Evolutionary conservation across 495 filamentous ascomycete species (phyloP).

Genomic region (Trichoderma reesei): DNA sequence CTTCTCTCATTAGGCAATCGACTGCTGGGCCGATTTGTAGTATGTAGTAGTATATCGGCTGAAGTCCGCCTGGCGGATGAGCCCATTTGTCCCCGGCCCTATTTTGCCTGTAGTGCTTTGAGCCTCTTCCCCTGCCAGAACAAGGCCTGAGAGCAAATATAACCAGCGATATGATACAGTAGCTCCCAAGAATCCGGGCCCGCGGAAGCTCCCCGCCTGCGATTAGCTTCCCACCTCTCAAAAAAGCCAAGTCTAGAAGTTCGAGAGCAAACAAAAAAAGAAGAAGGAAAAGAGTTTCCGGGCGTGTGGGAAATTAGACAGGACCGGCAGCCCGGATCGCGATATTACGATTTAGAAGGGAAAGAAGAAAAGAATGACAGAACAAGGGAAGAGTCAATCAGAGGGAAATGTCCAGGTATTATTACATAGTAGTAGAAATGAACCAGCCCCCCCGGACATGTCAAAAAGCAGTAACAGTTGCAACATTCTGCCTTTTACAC

Average conservation of each 20-base stretch:
- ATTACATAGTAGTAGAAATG: too few species aligned
- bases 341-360: background rate
- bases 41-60: too few species aligned
- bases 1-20: too few species aligned
- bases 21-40: background rate
- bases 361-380: too few species aligned
- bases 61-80: background rate
- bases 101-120: background rate
- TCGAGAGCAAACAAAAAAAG: too few species aligned
- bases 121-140: too few species aligned
- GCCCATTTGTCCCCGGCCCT: background rate
- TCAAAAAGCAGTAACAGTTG: too few species aligned
- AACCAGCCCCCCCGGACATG: too few species aligned
- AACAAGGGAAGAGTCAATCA: too few species aligned
- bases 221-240: background rate
- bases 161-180: background rate
- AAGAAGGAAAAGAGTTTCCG: background rate
- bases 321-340: background rate
- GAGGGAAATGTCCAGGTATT: too few species aligned
- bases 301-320: conserved; percentile 7
- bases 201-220: background rate
- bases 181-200: background rate
- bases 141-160: background rate
- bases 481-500: too few species aligned
- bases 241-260: too few species aligned